Base-by-base conservation (phyloP, 306 rosid genomes). In the Medicago arabica region DNA sequence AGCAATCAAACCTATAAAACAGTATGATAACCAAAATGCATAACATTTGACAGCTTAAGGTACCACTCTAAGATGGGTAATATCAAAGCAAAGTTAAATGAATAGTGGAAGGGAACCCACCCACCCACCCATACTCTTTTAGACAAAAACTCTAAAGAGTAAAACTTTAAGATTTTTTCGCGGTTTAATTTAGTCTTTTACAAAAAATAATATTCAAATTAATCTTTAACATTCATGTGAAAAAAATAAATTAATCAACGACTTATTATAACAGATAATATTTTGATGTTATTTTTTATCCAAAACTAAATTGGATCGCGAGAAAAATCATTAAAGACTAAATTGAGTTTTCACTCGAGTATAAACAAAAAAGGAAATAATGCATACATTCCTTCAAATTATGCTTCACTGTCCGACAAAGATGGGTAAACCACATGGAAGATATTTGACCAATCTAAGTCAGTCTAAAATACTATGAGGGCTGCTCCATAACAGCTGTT, bases 381-480 rank as follows among this genome's bases (percentile, higher is more conserved):
- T 36, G 11, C 34, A 43, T 44, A 14, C 21, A 15, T 50, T 43
- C 62, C 17, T 19, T 63, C 67, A 51, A 55, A 53, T 46, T 9
- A 31, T 28, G 47, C 51, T 28, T 18, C 63, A 28, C 3, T 64
- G 60, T 72, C 44, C 19, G 31, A 9, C 19, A 43, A 54, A 72
- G 34, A 28, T 25, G 68, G 28, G 8, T 58, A 50, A 60, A 62
- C 11, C 69, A 76, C 46, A 16, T 63, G 15, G 38, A 16, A n/a
- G 43, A 36, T 54, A 50, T 66, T 71, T 36, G 75, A 71, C 69
- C 50, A 65, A 34, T 64, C 64, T 5, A 54, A 38, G 54, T 58
- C 70, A 71, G 47, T 55, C 25, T 51, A 65, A 41, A 62, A 54
- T 41, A 64, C 31, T 28, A 28, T 28, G 31, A 28, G 4, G 31